Evolutionary conservation across 2,329 filamentous ascomycete species (phyloP), one percentile per base, ranked within the genome.

Genomic region (Aspergillus aculeatinus): DNA sequence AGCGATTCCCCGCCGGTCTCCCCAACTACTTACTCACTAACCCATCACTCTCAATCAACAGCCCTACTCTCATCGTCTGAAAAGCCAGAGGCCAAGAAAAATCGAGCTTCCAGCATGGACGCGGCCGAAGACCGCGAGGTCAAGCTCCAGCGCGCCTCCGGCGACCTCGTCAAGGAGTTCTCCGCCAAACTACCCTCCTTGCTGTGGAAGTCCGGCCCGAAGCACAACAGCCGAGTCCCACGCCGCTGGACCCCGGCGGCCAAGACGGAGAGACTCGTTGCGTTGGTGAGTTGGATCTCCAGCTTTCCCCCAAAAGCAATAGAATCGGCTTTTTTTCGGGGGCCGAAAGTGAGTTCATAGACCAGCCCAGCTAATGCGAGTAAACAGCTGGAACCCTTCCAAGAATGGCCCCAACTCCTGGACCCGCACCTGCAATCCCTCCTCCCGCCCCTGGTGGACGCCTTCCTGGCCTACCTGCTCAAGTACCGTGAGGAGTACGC

Each of bases 331-430:
- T 21, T 21, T 2, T 21, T 2, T n/a, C n/a, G n/a, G n/a, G 21
- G 21, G 21, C 21, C 21, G 21, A 21, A 21, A 21, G 21, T 21
- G 21, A 21, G 21, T 21, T 21, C 21, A 21, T 21, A 21, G 21
- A 21, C 21, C 21, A 21, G 21, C 21, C 21, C 21, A 21, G 21
- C 21, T 21, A 21, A 21, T 21, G 21, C 21, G 21, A 21, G 21
- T 21, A 21, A 21, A 21, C 21, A 23, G 80, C 85, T 99, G 53
- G 92, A 97, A 67, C 87, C 90, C 2, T 99, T 98, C 68, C 94
- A 98, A 81, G 93, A 97, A 80, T 89, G 96, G 65, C 95, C 95
- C 19, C 95, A 99, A 74, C 83, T 98, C 44, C 84, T 99, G 27
- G 95, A 99, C 76, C 86, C 91, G 10, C 85, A 94, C 74, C 82